These are phyloP conservation scores for Fusarium odoratissimum DNA, from an alignment of 2,329 filamentous ascomycete species.

Conservation along the genomic window DNA sequence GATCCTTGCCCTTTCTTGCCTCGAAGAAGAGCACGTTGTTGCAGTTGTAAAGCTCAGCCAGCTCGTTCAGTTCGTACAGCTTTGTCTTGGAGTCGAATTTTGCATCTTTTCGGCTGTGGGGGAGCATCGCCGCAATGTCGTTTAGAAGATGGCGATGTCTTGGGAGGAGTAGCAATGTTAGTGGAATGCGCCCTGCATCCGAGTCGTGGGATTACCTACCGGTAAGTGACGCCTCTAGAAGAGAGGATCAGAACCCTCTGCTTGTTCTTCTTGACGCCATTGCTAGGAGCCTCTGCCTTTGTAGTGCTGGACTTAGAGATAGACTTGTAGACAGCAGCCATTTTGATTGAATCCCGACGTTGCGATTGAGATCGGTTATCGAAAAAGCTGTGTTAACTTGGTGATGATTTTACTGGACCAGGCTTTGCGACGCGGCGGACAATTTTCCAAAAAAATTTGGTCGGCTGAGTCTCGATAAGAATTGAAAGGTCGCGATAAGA, in stretches of 20 bases:
- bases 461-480: slow-evolving; percentile 49
- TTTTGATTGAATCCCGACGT: slow-evolving; percentile 35
- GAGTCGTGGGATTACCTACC: slow-evolving; percentile 60
- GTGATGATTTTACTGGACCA: slow-evolving; percentile 20
- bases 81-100: slow-evolving; percentile 98
- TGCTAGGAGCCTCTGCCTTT: slow-evolving; percentile 61
- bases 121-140: slow-evolving; percentile 88
- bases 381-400: slow-evolving; percentile 29
- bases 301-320: slow-evolving; percentile 69
- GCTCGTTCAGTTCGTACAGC: slow-evolving; percentile 82
- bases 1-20: slow-evolving; percentile 91
- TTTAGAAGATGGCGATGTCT: slow-evolving; percentile 94
- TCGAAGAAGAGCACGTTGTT: slow-evolving; percentile 97
- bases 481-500: slow-evolving; percentile 42
- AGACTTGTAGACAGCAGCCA: slow-evolving; percentile 82
- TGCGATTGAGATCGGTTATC: slow-evolving; percentile 7
- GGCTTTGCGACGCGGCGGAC: slow-evolving; percentile 40
- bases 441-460: slow-evolving; percentile 45
- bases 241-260: slow-evolving; percentile 89
- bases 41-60: slow-evolving; percentile 84
- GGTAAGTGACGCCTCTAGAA: slow-evolving; percentile 90
- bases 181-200: slow-evolving; percentile 22
- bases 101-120: slow-evolving; percentile 92
- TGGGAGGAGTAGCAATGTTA: slow-evolving; percentile 27
- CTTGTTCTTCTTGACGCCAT: slow-evolving; percentile 71